Conservation (phyloP, 768 basidiomycete species). For the Boletus rufocinnamomeus region DNA sequence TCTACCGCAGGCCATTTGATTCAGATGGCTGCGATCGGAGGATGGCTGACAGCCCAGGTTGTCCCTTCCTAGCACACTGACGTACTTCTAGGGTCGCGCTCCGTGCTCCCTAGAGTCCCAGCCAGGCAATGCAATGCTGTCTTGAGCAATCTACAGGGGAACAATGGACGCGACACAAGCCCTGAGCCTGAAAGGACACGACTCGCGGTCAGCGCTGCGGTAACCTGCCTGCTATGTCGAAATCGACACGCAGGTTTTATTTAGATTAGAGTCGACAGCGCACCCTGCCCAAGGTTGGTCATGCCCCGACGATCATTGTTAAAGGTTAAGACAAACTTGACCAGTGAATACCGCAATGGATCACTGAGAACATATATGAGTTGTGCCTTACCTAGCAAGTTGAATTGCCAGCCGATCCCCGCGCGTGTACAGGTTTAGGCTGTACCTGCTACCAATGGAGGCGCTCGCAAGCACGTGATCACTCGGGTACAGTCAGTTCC, state of each 20-base stretch:
- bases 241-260: not conserved
- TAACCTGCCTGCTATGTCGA: not conserved
- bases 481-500: too few relatives aligned
- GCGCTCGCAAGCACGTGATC: too few relatives aligned
- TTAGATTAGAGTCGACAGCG: too few relatives aligned
- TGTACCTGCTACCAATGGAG: too few relatives aligned
- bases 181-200: not conserved
- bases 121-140: not conserved
- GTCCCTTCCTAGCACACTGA: too few relatives aligned
- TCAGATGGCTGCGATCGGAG: too few relatives aligned
- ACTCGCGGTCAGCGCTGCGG: not conserved
- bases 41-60: too few relatives aligned
- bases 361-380: not conserved
- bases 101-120: too few relatives aligned
- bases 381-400: not conserved
- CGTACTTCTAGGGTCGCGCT: too few relatives aligned
- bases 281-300: not conserved
- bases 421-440: too few relatives aligned
- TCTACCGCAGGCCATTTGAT: too few relatives aligned
- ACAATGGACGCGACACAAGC: not conserved
- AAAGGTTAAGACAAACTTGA: not conserved
- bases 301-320: too few relatives aligned
- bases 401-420: not conserved
- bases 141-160: not conserved
- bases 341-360: not conserved